Conservation (phyloP, 176 grass and related monocot genomes). For the Triticum monococcum region DNA sequence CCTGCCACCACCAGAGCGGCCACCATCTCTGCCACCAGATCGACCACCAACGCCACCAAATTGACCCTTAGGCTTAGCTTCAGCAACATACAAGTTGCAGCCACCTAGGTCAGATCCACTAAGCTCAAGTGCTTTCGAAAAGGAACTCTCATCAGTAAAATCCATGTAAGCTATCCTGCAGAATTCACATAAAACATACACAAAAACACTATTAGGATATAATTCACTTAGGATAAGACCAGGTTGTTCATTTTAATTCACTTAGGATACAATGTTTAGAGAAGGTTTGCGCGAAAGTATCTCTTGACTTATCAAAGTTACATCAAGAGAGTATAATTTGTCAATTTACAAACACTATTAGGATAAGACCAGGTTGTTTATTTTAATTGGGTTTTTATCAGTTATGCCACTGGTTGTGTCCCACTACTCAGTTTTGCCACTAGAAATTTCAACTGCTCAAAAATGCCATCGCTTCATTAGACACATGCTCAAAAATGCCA, state of each 20-base stretch:
- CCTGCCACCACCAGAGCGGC: conserved; percentile 26
- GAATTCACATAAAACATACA: background rate
- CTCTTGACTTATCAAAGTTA: too few relatives aligned
- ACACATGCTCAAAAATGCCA: too few relatives aligned
- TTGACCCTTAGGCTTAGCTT: conserved; percentile 56
- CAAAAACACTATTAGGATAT: background rate
- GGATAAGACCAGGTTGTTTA: background rate
- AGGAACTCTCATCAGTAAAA: conserved; percentile 48
- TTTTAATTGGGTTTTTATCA: too few relatives aligned
- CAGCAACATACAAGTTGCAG: conserved; percentile 46
- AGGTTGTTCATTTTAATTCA: background rate
- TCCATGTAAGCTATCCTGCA: conserved; percentile 88
- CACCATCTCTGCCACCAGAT: conserved; percentile 19
- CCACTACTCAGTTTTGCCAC: too few relatives aligned
- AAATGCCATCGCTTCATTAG: too few relatives aligned
- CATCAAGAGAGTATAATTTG: background rate
- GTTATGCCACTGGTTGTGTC: too few relatives aligned
- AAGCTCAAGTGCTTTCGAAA: conserved; percentile 59
- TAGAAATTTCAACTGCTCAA: too few relatives aligned
- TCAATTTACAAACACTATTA: background rate
- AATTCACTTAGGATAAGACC: background rate
- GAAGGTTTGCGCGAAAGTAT: too few relatives aligned
- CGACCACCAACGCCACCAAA: conserved; percentile 23
- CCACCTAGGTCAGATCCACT: conserved; percentile 65
- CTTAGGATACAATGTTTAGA: too few relatives aligned